Base-by-base conservation (phyloP, 2,329 filamentous ascomycete genomes). In the Colletotrichum zoysiae region DNA sequence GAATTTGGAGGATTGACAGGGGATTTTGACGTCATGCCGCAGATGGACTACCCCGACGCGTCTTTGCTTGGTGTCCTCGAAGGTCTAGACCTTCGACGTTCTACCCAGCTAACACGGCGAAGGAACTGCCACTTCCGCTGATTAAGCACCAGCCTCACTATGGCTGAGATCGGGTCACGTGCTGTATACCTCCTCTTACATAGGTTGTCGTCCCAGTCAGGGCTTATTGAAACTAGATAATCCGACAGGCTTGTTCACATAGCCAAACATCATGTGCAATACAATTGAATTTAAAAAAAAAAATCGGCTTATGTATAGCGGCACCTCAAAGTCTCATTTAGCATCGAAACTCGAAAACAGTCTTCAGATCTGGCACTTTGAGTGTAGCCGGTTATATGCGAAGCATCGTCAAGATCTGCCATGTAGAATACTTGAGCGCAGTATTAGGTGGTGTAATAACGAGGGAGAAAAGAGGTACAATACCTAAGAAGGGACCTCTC, bases 1-100 rank as follows among this genome's bases (percentile, higher is more conserved):
- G 70, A 55, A 56, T 56, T 59, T 42, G 6, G 46, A 20, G 14
- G 40, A n/a, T 50, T 61, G 38, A 59, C 65, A 69, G 65, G 69
- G 46, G 42, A 5, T 20, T 6, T 56, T 72, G 70, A 71, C 70
- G 70, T 72, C 70, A 72, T 65, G 55, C 65, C 46, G 70, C 70
- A 72, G 70, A 44, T 51, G 35, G 20, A 11, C 57, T 18, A 69
- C 53, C 38, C 53, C 51, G 51, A 56, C 30, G 58, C 59, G 51
- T 53, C 33, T 35, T 56, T 44, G 38, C 50, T 64, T 44, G 33
- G 38, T 14, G 48, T 63, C 26, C 26, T 26, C 14, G 18, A 26
- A 50, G 55, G 65, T 56, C 65, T 61, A 50, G 65, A 60, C 70
- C 53, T n/a, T 38, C 11, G 5, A 11, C 14, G 44, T 48, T 20